A percentile compares a stretch with the other conserved stretches of the same genome.
phyloP scores from a whole-genome alignment of 2,329 filamentous ascomycete species.

The Dactylella cylindrospora region DNA sequence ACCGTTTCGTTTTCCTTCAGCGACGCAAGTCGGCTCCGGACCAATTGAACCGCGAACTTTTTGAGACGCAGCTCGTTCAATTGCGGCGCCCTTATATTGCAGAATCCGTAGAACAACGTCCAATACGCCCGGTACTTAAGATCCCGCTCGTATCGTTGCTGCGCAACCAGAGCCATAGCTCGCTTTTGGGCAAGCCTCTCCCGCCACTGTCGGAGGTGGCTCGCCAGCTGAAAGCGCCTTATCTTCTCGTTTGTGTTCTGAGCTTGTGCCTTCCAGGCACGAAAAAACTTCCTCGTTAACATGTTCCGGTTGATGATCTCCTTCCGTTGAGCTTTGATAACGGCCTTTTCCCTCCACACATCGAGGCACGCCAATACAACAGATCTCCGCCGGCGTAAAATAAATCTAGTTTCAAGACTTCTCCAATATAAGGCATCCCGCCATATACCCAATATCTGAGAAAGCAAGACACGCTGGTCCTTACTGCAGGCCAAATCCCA shows the following conservation, averaged over 20 bases:
- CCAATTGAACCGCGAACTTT: conserved; percentile 20
- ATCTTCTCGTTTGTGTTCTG: conserved; percentile 14
- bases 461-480: conserved; percentile 31
- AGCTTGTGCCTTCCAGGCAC: conserved; percentile 29
- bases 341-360: conserved; percentile 30
- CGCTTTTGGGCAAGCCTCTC: conserved; percentile 15
- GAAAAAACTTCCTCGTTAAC: conserved; percentile 37
- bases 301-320: conserved; percentile 30
- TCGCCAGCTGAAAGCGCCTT: conserved; percentile 11
- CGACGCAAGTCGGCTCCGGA: conserved; percentile 13
- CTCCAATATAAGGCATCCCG: conserved; percentile 27
- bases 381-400: conserved; percentile 6
- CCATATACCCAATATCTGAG: conserved; percentile 40
- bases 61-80: conserved; percentile 35
- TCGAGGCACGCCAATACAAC: conserved; percentile 21
- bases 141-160: conserved; percentile 28
- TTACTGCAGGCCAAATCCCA: conserved; percentile 40
- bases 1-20: conserved; percentile 25
- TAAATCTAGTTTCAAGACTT: conserved; percentile 20
- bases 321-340: conserved; percentile 24
- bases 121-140: conserved; percentile 40
- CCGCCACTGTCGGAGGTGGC: conserved; percentile 18
- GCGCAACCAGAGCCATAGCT: conserved; percentile 16
- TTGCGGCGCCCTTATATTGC: conserved; percentile 36
- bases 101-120: conserved; percentile 41